Evolutionary conservation across 371 early-diverging fungal genomes (phyloP), one percentile per base, ranked within the genome.

Genomic region (Apophysomyces variabilis): DNA sequence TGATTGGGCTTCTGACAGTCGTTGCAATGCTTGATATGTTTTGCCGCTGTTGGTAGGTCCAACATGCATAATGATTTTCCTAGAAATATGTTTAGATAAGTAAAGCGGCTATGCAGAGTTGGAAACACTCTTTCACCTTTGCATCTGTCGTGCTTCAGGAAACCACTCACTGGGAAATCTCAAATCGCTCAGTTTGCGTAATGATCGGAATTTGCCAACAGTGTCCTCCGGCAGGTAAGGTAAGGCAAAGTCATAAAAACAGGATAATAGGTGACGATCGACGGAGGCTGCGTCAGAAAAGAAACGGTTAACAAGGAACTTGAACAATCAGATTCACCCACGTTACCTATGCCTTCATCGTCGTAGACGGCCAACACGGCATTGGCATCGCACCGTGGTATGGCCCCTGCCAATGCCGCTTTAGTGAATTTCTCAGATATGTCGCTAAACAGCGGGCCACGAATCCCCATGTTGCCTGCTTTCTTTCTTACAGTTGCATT

Each of bases 11-110:
- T 71, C 58, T 66, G 87, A 80, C 18, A 97, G 80, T 41, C 91
- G 85, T 64, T 90, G 64, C 11, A 98, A 72, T 5, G 99, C 99
- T 44, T 81, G 77, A 76, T 97, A 91, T 0, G 99, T 98, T 73
- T 98, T 98, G 64, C 99, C 99, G 21, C 95, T 95, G 76, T 98
- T 98, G 5, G 99, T 98, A 12, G 98, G 98, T 9, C 99, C 99
- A 18, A 97, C 95, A 70, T 98, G 98, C 81, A 97, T 83, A 44
- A 92, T 84, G 58, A 98, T 92, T 46, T 90, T 90, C 66, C 90
- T 89, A 68, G 16, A 35, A 32, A 38, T 26, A 26, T 26, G 3
- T 3, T 26, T 26, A 26, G 32, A 3, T 14, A 4, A 13, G 37
- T 7, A 62, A 54, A 38, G 18, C 21, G 50, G 5, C 16, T 26